phyloP scores from a whole-genome alignment of 1,284 basidiomycete genomes.

The Papiliotrema fonsecae region DNA sequence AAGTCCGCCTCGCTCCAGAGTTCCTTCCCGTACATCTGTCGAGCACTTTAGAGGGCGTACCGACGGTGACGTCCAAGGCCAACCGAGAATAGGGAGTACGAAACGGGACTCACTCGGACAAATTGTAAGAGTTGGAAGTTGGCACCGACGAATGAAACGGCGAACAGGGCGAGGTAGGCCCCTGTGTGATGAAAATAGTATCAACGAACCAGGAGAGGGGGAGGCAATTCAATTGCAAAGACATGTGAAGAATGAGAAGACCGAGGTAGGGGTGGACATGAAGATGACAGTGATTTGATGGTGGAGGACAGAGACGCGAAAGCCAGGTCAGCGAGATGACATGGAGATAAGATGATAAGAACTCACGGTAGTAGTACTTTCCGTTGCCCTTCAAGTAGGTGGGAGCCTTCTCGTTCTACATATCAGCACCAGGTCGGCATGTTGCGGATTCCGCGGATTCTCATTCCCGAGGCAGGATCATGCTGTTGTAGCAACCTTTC shows the following conservation, averaged over 20 bases:
- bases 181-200: conserved; percentile 29
- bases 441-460: background rate
- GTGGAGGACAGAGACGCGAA: no score
- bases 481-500: background rate
- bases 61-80: no score
- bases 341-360: background rate
- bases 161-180: conserved; percentile 42
- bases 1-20: no score
- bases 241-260: background rate
- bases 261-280: no score
- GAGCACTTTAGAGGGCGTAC: no score
- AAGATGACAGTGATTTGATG: no score
- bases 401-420: conserved; percentile 7
- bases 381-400: conserved; percentile 8
- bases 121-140: conserved; percentile 42
- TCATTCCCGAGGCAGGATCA: background rate
- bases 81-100: background rate
- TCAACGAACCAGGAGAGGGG: background rate
- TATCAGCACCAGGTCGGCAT: background rate
- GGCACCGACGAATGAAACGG: conserved; percentile 33
- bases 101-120: conserved; percentile 23
- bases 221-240: no score
- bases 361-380: conserved; percentile 39
- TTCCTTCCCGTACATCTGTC: no score
- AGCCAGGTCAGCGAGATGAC: background rate